Evolutionary conservation across 805 yeast species (phyloP).

Genomic region (Starmerella khaoyaiensis): DNA sequence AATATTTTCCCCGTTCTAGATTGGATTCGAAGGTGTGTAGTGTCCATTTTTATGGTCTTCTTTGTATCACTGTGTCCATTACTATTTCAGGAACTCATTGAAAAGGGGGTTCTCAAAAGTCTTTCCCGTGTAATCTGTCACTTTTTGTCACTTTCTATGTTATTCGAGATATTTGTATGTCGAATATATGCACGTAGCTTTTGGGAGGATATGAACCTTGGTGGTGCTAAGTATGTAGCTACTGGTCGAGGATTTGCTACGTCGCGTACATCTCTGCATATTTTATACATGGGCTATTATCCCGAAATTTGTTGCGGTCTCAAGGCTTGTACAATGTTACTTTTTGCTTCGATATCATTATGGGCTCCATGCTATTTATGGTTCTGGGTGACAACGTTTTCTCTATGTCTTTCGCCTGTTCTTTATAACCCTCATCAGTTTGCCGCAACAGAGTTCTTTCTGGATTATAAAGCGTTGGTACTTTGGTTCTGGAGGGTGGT

Average conservation of each 20-base stretch:
- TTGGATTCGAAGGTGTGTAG: constrained; percentile 62
- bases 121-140: constrained; percentile 51
- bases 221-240: constrained; percentile 72
- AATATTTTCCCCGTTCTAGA: constrained; percentile 56
- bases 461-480: constrained; percentile 75
- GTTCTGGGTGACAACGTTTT: constrained; percentile 85
- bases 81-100: constrained; percentile 63
- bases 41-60: constrained; percentile 64
- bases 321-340: constrained; percentile 37
- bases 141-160: constrained; percentile 56
- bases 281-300: constrained; percentile 55
- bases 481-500: constrained; percentile 42
- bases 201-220: constrained; percentile 52
- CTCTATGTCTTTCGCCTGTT: constrained; percentile 76
- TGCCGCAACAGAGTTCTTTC: constrained; percentile 74
- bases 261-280: constrained; percentile 50
- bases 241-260: constrained; percentile 80
- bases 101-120: constrained; percentile 63
- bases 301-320: constrained; percentile 44
- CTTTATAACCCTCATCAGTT: constrained; percentile 91
- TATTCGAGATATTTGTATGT: constrained; percentile 70
- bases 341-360: constrained; percentile 46
- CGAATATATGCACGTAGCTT: constrained; percentile 62
- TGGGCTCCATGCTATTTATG: constrained; percentile 78
- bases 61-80: constrained; percentile 63